These are phyloP conservation scores for Hypoxylon sp. DNA, from an alignment of 2,329 filamentous ascomycete species.

Conservation along the genomic window DNA sequence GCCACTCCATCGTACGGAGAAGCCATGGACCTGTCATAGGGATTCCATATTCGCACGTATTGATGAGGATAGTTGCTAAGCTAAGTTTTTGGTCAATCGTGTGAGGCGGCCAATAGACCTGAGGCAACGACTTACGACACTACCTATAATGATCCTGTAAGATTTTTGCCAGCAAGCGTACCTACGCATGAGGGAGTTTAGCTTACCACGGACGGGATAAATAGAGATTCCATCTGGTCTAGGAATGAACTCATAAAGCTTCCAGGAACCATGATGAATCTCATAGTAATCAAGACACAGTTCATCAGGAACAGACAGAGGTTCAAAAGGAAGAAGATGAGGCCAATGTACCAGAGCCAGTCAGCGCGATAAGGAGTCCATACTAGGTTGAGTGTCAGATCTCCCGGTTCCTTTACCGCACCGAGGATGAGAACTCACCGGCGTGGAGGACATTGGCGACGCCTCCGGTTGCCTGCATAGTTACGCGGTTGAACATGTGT, in stretches of 20 bases:
- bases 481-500: slow-evolving; percentile 22
- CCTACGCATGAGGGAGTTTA: background rate
- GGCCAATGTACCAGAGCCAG: slow-evolving; percentile 70
- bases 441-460: slow-evolving; percentile 66
- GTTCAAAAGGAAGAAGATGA: slow-evolving; percentile 73
- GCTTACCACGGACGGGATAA: slow-evolving; percentile 75
- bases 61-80: slow-evolving; percentile 80
- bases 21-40: slow-evolving; percentile 73
- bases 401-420: background rate
- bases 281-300: slow-evolving; percentile 71
- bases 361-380: slow-evolving; percentile 60
- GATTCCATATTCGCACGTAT: slow-evolving; percentile 80
- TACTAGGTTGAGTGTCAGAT: slow-evolving; percentile 52
- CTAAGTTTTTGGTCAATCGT: slow-evolving; percentile 57
- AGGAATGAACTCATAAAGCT: slow-evolving; percentile 78
- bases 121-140: slow-evolving; percentile 41
- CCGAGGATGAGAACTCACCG: slow-evolving; percentile 56
- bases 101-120: slow-evolving; percentile 55
- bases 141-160: slow-evolving; percentile 35
- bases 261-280: slow-evolving; percentile 77
- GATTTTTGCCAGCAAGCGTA: background rate
- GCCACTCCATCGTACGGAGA: slow-evolving; percentile 66
- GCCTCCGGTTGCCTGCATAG: slow-evolving; percentile 64
- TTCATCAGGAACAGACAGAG: slow-evolving; percentile 72
- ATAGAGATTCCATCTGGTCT: slow-evolving; percentile 82